Evolutionary conservation across 768 basidiomycete species (phyloP).

Genomic region (Hirschioporus abietinus): DNA sequence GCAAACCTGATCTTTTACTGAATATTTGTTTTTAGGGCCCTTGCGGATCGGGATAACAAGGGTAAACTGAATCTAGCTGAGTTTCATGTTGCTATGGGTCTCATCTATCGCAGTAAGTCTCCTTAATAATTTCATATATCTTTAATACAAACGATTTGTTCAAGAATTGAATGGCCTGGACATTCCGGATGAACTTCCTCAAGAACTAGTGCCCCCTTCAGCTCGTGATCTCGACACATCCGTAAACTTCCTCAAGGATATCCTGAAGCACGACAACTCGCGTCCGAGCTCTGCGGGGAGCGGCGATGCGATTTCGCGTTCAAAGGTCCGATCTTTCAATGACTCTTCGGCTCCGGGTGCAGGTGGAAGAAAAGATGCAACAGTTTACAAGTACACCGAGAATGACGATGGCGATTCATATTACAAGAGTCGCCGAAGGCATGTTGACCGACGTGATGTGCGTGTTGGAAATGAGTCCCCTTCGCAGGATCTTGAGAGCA

Average conservation of each 20-base stretch:
- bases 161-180: conserved; percentile 88
- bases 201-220: conserved; percentile 89
- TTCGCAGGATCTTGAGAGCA: conserved; percentile 70
- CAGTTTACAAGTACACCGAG: conserved; percentile 81
- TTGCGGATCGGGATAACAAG: conserved; percentile 89
- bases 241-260: conserved; percentile 82
- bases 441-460: conserved; percentile 80
- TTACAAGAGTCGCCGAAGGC: conserved; percentile 78
- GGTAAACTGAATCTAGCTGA: conserved; percentile 94
- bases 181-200: conserved; percentile 80
- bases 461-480: conserved; percentile 68
- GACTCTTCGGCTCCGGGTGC: conserved; percentile 45
- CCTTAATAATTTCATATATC: not conserved
- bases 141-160: not conserved
- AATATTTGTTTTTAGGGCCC: conserved; percentile 49
- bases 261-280: conserved; percentile 76
- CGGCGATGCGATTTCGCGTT: conserved; percentile 47
- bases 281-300: conserved; percentile 61
- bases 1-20: conserved; percentile 7
- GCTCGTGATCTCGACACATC: conserved; percentile 83
- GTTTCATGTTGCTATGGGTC: conserved; percentile 97
- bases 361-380: conserved; percentile 75
- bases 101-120: conserved; percentile 89
- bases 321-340: conserved; percentile 71
- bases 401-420: conserved; percentile 55